Percentiles rank a stretch among this genome's conserved stretches.
Evolutionary conservation across 495 filamentous ascomycete species (phyloP).

Genomic region (Apiosordaria backusii): DNA sequence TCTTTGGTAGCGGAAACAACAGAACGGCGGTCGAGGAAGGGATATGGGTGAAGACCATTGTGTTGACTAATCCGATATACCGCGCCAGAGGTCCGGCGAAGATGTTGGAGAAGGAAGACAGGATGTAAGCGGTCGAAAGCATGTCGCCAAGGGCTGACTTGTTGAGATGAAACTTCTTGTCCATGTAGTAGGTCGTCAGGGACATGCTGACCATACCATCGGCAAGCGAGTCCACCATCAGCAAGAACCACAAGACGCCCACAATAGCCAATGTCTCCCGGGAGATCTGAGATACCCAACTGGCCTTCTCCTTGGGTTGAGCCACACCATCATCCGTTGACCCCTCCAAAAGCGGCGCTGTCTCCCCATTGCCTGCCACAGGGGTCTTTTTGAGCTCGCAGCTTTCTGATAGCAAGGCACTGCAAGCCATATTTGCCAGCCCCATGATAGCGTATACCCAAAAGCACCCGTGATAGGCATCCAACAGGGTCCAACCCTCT

Average conservation of each 20-base stretch:
- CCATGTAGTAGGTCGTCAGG: constrained; percentile 74
- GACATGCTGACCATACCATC: constrained; percentile 72
- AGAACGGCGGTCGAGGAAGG: constrained; percentile 43
- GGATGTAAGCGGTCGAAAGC: constrained; percentile 34
- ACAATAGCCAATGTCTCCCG: constrained; percentile 57
- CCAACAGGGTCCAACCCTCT: constrained; percentile 33
- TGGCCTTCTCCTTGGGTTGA: constrained; percentile 9
- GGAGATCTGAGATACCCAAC: constrained; percentile 52
- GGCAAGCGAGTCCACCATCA: constrained; percentile 74
- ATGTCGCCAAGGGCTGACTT: constrained; percentile 55
- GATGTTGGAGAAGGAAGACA: constrained; percentile 53
- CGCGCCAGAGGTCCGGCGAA: constrained; percentile 72
- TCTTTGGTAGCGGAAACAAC: constrained; percentile 36
- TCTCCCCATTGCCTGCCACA: constrained; percentile 10
- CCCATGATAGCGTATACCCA: constrained; percentile 39
- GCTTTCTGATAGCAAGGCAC: constrained; percentile 30
- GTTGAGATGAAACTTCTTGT: constrained; percentile 65
- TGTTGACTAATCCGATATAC: constrained; percentile 70
- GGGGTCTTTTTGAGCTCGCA: constrained; percentile 35
- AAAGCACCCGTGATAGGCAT: constrained; percentile 42
- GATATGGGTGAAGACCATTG: constrained; percentile 48
- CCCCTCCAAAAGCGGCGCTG: constrained; percentile 13
- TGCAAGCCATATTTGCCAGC: constrained; percentile 31
- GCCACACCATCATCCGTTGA: not conserved
- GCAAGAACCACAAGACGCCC: constrained; percentile 67